These are phyloP conservation scores for Trametes sp. DNA, from an alignment of 1,284 basidiomycete genomes.

Conservation along the genomic window DNA sequence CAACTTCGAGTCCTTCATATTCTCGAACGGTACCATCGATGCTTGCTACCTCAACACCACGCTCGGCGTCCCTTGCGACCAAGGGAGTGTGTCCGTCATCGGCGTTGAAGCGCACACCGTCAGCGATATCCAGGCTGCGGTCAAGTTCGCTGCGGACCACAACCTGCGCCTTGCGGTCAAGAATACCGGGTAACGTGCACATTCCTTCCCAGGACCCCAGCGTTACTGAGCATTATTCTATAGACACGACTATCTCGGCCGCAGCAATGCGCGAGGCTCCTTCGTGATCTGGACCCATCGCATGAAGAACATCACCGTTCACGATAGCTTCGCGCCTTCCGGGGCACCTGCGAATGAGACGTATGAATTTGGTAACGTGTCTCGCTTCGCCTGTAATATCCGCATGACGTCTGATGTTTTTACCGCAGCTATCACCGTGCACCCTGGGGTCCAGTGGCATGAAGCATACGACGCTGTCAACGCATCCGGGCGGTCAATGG, in stretches of 20 bases:
- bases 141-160: conserved; percentile 48
- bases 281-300: conserved; percentile 39
- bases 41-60: conserved; percentile 51
- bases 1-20: conserved; percentile 51
- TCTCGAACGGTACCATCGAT: conserved; percentile 49
- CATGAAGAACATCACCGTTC: conserved; percentile 35
- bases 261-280: conserved; percentile 33
- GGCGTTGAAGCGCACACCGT: conserved; percentile 50
- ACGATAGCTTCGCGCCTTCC: conserved; percentile 39
- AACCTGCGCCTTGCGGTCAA: conserved; percentile 55
- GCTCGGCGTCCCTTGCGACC: conserved; percentile 48
- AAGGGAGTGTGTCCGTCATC: conserved; percentile 52
- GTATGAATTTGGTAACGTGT: conserved; percentile 26
- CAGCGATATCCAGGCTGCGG: conserved; percentile 48
- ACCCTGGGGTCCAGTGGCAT: conserved; percentile 54
- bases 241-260: conserved; percentile 38
- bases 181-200: conserved; percentile 50
- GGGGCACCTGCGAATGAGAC: conserved; percentile 20
- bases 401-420: conserved; percentile 6
- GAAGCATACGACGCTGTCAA: conserved; percentile 50
- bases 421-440: conserved; percentile 49
- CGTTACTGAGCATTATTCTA: neutral
- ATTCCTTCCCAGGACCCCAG: too few species aligned
- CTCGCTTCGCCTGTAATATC: neutral
- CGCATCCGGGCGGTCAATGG: conserved; percentile 27